Evolutionary conservation across 139 green algal genomes (phyloP).

Genomic region (Closterium sp.): DNA sequence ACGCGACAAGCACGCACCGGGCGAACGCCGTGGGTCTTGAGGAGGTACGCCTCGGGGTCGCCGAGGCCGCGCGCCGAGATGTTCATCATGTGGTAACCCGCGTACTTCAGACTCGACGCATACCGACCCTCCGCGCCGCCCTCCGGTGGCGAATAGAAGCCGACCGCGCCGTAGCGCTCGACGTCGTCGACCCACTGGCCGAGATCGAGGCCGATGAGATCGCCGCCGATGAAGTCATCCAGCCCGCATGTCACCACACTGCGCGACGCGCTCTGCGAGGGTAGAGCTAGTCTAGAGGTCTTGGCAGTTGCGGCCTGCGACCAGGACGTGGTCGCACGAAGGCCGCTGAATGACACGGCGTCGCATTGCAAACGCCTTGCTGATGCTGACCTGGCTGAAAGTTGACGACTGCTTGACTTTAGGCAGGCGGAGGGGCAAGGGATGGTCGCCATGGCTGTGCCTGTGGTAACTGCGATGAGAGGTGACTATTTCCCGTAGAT

Average conservation of each 20-base stretch:
- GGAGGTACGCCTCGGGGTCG: constrained; percentile 48
- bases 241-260: constrained; percentile 17
- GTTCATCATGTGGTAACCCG: constrained; percentile 48
- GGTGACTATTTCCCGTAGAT: too few species aligned
- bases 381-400: not conserved
- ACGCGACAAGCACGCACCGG: constrained; percentile 18
- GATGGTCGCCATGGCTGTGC: not conserved
- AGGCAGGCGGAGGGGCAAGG: not conserved
- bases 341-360: not conserved
- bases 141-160: constrained; percentile 33
- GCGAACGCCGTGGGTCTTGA: constrained; percentile 41
- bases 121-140: constrained; percentile 47
- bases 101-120: constrained; percentile 17
- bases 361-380: not conserved
- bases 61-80: constrained; percentile 41
- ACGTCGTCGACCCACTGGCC: constrained; percentile 39
- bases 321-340: not conserved
- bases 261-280: not conserved
- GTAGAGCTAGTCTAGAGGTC: not conserved
- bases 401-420: not conserved
- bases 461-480: not conserved
- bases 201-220: constrained; percentile 42
- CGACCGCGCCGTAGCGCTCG: constrained; percentile 35
- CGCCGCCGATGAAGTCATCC: constrained; percentile 37
- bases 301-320: not conserved